Conservation (phyloP, 2,329 filamentous ascomycete genomes). For the Chrysoporthe austroafricana region DNA sequence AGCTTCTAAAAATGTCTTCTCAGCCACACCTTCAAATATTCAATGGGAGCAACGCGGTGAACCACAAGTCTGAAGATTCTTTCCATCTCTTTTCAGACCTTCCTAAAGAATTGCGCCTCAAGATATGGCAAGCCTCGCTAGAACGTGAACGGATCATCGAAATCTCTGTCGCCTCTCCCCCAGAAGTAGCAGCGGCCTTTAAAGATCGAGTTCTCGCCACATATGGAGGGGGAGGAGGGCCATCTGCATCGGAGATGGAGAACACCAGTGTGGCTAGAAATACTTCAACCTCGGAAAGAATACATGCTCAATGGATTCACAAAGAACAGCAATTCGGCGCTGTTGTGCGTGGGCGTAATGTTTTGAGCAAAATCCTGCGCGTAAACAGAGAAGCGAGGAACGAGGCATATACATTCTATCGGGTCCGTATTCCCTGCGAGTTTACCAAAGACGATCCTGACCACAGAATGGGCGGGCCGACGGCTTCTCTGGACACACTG, state of each 20-base stretch:
- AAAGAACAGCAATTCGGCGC: neutral
- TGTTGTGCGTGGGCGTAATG: neutral
- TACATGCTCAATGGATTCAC: neutral
- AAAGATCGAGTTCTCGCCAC: neutral
- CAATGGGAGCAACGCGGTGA: neutral
- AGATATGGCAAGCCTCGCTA: conserved; percentile 5
- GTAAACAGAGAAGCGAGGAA: conserved; percentile 3
- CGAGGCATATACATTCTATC: conserved; percentile 3
- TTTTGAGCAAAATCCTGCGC: neutral
- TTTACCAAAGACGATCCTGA: neutral
- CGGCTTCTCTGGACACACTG: neutral
- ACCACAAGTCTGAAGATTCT: neutral
- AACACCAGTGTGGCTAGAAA: neutral
- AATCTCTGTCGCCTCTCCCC: neutral
- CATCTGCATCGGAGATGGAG: neutral
- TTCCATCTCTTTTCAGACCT: conserved; percentile 3
- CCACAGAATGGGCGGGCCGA: neutral
- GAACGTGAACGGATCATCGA: conserved; percentile 2
- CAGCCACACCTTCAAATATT: conserved; percentile 7
- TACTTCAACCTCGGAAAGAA: neutral
- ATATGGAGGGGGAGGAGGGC: neutral
- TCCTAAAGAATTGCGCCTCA: conserved; percentile 4
- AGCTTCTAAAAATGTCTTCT: neutral
- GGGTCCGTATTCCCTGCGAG: neutral
- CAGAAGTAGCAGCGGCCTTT: neutral